A percentile compares a stretch with the other conserved stretches of the same genome.
These are phyloP conservation scores for Candida boleticola DNA, from an alignment of 805 yeast genomes.

Conservation along the genomic window DNA sequence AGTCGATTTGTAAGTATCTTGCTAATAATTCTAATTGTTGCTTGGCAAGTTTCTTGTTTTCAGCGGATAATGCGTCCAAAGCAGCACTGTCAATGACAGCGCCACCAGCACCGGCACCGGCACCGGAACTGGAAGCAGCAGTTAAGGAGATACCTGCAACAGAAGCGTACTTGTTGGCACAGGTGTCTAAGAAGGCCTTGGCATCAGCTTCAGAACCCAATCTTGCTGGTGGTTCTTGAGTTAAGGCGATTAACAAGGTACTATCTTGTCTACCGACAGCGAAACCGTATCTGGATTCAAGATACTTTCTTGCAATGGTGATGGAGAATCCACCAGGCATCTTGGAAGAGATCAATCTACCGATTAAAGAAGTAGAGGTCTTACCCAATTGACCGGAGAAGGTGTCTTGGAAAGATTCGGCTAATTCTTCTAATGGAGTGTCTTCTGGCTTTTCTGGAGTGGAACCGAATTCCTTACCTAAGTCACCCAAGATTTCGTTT, in stretches of 20 bases:
- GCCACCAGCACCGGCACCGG: conserved; percentile 68
- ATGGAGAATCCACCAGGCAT: conserved; percentile 99
- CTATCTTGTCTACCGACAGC: conserved; percentile 94
- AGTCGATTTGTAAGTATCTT: conserved; percentile 88
- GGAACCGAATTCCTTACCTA: conserved; percentile 96
- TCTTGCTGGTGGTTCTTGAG: conserved; percentile 90
- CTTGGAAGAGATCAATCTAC: conserved; percentile 91
- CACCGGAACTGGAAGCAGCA: conserved; percentile 55
- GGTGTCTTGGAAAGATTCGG: conserved; percentile 90
- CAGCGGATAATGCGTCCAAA: conserved; percentile 75
- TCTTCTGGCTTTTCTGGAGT: conserved; percentile 99
- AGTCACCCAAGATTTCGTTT: conserved; percentile 97
- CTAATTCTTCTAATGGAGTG: conserved; percentile 92
- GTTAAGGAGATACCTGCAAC: conserved; percentile 74
- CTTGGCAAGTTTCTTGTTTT: conserved; percentile 65
- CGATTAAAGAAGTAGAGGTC: conserved; percentile 83
- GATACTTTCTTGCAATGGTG: conserved; percentile 86
- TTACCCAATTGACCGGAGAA: conserved; percentile 90
- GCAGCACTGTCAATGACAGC: conserved; percentile 95
- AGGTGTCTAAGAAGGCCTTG: conserved; percentile 78
- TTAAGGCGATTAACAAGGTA: conserved; percentile 75
- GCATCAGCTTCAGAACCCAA: conserved; percentile 86
- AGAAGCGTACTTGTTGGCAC: conserved; percentile 84
- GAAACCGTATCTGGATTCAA: conserved; percentile 90
- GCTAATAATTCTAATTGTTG: conserved; percentile 90